Evolutionary conservation across 768 basidiomycete species (phyloP).

Genomic region (Crucibulum laeve): DNA sequence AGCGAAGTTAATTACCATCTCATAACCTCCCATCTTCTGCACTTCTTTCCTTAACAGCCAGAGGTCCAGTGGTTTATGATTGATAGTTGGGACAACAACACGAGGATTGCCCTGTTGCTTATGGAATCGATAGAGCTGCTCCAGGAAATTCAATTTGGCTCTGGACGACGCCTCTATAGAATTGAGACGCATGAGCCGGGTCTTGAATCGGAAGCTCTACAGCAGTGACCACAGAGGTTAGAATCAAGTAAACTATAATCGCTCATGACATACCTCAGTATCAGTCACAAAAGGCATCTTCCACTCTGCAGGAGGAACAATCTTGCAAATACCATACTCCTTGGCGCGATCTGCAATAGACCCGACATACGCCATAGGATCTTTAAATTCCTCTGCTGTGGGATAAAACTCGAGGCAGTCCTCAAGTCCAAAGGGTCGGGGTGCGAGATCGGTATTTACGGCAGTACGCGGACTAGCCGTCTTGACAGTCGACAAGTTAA

Average conservation of each 20-base stretch:
- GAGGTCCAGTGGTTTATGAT: slow-evolving; percentile 88
- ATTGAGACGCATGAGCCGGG: slow-evolving; percentile 89
- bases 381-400: slow-evolving; percentile 85
- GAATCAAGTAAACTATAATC: slow-evolving; percentile 22
- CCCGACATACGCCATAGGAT: slow-evolving; percentile 91
- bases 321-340: slow-evolving; percentile 90
- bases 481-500: slow-evolving; percentile 73
- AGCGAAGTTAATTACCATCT: slow-evolving; percentile 53
- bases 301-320: slow-evolving; percentile 92
- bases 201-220: slow-evolving; percentile 92
- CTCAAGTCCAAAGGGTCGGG: slow-evolving; percentile 78
- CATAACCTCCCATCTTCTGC: slow-evolving; percentile 82
- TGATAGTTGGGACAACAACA: slow-evolving; percentile 91
- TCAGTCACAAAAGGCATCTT: slow-evolving; percentile 94
- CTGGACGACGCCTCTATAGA: slow-evolving; percentile 96
- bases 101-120: slow-evolving; percentile 90
- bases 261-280: slow-evolving; percentile 66
- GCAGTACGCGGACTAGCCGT: slow-evolving; percentile 49
- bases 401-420: slow-evolving; percentile 92
- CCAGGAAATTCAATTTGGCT: slow-evolving; percentile 95
- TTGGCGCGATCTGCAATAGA: slow-evolving; percentile 69
- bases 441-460: slow-evolving; percentile 29
- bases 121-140: slow-evolving; percentile 95
- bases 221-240: slow-evolving; percentile 31
- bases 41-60: slow-evolving; percentile 94